phyloP scores from a whole-genome alignment of 768 basidiomycete genomes.

The Tulasnella sp. region DNA sequence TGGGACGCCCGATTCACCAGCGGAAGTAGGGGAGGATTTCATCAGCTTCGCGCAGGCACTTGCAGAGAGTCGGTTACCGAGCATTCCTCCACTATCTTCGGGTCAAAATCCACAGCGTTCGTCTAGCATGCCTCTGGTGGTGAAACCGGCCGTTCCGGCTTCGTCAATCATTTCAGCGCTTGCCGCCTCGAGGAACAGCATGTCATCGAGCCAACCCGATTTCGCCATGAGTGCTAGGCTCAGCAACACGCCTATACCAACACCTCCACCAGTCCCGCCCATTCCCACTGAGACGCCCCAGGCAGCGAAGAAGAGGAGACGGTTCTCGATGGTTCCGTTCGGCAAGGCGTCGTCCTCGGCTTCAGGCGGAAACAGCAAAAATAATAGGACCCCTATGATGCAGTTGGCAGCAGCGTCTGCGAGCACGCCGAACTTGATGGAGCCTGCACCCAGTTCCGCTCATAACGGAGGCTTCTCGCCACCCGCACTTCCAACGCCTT shows the following conservation, averaged over 20 bases:
- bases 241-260: neutral
- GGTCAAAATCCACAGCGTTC: neutral
- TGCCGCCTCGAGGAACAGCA: neutral
- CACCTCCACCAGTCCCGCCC: neutral
- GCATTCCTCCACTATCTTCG: neutral
- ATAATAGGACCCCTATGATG: neutral
- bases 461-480: neutral
- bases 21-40: slow-evolving; percentile 16
- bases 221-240: neutral
- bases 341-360: neutral
- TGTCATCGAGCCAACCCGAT: neutral
- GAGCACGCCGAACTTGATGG: slow-evolving; percentile 19
- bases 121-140: neutral
- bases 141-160: neutral
- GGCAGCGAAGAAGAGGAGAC: slow-evolving; percentile 16
- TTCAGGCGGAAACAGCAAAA: neutral
- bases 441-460: neutral
- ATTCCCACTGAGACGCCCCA: neutral
- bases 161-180: neutral
- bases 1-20: slow-evolving; percentile 11
- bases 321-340: slow-evolving; percentile 16
- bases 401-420: neutral
- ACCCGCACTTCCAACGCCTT: neutral
- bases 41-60: slow-evolving; percentile 24
- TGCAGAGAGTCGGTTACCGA: slow-evolving; percentile 13